Conservation (phyloP, 2,329 filamentous ascomycete species). For the Ophiostoma sp. region DNA sequence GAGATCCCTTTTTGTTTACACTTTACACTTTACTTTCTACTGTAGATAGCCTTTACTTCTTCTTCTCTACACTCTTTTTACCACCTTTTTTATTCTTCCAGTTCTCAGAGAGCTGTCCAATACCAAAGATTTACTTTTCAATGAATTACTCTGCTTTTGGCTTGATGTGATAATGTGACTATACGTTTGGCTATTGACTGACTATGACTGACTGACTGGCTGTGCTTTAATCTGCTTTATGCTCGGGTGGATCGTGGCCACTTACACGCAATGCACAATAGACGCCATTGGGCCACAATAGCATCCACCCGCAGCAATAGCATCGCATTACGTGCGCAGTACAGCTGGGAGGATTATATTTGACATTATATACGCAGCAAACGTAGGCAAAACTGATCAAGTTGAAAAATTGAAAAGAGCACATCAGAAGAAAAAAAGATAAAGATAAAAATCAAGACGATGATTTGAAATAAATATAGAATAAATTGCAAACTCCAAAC, state of each 20-base stretch:
- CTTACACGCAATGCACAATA: background rate
- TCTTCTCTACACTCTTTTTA: constrained; percentile 14
- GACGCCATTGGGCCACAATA: background rate
- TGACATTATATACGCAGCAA: too few species aligned
- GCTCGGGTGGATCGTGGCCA: background rate
- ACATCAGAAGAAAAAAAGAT: background rate
- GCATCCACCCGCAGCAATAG: background rate
- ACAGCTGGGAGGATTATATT: too few species aligned
- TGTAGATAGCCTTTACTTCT: constrained; percentile 15
- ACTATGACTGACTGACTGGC: background rate
- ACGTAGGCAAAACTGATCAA: too few species aligned
- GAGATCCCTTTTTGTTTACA: background rate
- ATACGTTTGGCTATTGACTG: background rate
- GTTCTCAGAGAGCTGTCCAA: background rate
- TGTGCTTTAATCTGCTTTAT: background rate
- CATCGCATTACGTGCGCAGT: too few species aligned
- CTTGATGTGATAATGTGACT: background rate
- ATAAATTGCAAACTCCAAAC: background rate
- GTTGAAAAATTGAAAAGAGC: background rate
- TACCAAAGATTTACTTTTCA: background rate
- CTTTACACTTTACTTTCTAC: background rate
- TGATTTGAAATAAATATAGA: background rate
- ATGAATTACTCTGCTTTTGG: background rate
- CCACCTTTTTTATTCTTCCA: background rate
- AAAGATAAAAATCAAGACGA: background rate